A percentile compares a stretch with the other conserved stretches of the same genome.
Evolutionary conservation across 345 rosid genomes (phyloP).

Genomic region (Linum tenue): DNA sequence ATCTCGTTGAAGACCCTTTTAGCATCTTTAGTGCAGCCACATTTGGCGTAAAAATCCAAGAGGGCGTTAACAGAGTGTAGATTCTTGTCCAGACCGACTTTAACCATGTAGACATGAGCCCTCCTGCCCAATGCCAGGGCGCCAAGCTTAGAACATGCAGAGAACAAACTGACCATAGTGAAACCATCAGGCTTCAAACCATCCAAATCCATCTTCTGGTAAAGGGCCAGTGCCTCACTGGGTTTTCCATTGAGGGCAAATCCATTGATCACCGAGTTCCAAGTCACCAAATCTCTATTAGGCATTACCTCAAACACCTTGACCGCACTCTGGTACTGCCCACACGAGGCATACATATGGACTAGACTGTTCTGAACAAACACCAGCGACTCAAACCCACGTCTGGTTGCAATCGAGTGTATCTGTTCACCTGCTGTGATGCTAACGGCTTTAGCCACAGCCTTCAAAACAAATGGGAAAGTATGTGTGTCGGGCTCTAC

Average conservation of each 20-base stretch:
- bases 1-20: slow-evolving; percentile 45
- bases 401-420: slow-evolving; percentile 42
- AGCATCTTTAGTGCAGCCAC: slow-evolving; percentile 53
- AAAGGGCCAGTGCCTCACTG: slow-evolving; percentile 49
- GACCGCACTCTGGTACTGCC: slow-evolving; percentile 36
- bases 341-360: slow-evolving; percentile 44
- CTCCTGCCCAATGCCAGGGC: slow-evolving; percentile 62
- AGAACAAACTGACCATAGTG: slow-evolving; percentile 64
- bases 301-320: slow-evolving; percentile 60
- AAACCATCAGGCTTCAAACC: slow-evolving; percentile 69
- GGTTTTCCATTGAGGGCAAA: slow-evolving; percentile 63
- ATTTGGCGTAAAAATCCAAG: slow-evolving; percentile 68
- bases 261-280: slow-evolving; percentile 88
- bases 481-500: slow-evolving; percentile 72
- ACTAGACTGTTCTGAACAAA: slow-evolving; percentile 66
- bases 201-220: slow-evolving; percentile 38
- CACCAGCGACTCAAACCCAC: slow-evolving; percentile 54
- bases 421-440: slow-evolving; percentile 39
- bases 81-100: slow-evolving; percentile 43
- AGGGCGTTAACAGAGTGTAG: slow-evolving; percentile 52
- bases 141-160: slow-evolving; percentile 75
- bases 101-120: slow-evolving; percentile 48
- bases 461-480: slow-evolving; percentile 74
- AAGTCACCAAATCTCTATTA: slow-evolving; percentile 63
- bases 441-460: slow-evolving; percentile 45